These are phyloP conservation scores for Aspergillus sp. DNA, from an alignment of 2,329 filamentous ascomycete species.

Conservation along the genomic window DNA sequence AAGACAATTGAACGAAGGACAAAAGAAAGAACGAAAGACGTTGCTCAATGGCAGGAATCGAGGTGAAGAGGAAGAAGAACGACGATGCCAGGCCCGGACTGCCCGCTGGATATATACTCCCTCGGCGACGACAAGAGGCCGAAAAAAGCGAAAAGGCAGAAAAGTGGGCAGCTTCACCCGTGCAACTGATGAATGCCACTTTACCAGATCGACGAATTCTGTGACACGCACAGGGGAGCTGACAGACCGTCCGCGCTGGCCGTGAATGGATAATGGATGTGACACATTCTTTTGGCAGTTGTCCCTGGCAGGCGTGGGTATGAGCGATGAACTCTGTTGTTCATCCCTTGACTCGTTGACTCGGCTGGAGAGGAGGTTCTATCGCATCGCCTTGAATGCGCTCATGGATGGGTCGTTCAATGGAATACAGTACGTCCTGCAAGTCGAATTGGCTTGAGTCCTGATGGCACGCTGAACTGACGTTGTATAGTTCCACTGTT, in stretches of 20 bases:
- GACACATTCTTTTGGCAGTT: constrained; percentile 19
- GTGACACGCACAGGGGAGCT: constrained; percentile 13
- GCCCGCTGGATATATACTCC: not conserved
- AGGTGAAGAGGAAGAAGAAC: constrained; percentile 20
- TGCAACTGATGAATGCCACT: constrained; percentile 16
- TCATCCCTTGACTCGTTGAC: constrained; percentile 1
- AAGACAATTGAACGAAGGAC: constrained; percentile 6
- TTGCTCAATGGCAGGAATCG: not conserved
- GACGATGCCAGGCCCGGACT: constrained; percentile 13
- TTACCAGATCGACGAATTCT: constrained; percentile 15
- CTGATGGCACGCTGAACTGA: too few species aligned
- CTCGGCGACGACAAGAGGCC: not conserved
- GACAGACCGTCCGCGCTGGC: constrained; percentile 1
- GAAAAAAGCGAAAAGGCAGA: constrained; percentile 18
- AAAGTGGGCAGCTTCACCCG: constrained; percentile 19
- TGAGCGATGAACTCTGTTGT: not conserved
- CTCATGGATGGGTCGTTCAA: too few species aligned
- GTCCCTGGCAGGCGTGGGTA: constrained; percentile 7
- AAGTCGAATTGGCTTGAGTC: too few species aligned
- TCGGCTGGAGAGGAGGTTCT: too few species aligned
- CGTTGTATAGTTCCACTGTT: too few species aligned
- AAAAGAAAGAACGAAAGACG: constrained; percentile 13
- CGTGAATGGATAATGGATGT: constrained; percentile 6
- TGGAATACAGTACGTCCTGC: too few species aligned
- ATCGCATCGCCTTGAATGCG: not conserved